Conservation (phyloP, 2,329 filamentous ascomycete genomes). For the Ophiostoma quercus region DNA sequence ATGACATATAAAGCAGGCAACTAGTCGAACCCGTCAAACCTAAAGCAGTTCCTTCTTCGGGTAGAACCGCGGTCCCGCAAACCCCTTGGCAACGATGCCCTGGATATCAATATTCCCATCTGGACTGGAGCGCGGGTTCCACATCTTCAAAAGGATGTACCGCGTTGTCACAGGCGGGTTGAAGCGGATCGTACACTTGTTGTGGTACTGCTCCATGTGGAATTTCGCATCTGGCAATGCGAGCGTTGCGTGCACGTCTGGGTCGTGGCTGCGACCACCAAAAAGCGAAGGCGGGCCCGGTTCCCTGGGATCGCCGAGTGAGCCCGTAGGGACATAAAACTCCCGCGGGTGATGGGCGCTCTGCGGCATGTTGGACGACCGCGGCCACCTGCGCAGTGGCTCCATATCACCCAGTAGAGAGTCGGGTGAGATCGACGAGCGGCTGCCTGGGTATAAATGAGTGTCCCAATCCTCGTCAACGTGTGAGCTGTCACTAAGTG, state of each 20-base stretch:
- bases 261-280: constrained; percentile 7
- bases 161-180: constrained; percentile 74
- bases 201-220: constrained; percentile 75
- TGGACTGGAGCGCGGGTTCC: constrained; percentile 66
- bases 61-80: constrained; percentile 79
- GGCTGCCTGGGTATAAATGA: constrained; percentile 19
- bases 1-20: not conserved
- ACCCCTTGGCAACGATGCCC: constrained; percentile 76
- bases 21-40: not conserved
- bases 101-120: constrained; percentile 80
- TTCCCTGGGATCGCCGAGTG: not conserved
- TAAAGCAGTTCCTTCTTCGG: constrained; percentile 61
- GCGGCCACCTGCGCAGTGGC: not conserved
- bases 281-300: not conserved
- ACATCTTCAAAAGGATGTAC: constrained; percentile 85
- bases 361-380: not conserved
- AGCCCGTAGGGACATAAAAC: not conserved
- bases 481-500: not conserved
- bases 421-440: constrained; percentile 16
- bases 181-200: constrained; percentile 81
- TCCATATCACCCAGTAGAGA: not conserved
- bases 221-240: constrained; percentile 73
- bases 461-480: constrained; percentile 24
- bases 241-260: not conserved
- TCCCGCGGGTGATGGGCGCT: not conserved